A percentile compares a stretch with the other conserved stretches of the same genome.
phyloP scores from a whole-genome alignment of 2,329 filamentous ascomycete species.

The Chrysoporthe puriensis region DNA sequence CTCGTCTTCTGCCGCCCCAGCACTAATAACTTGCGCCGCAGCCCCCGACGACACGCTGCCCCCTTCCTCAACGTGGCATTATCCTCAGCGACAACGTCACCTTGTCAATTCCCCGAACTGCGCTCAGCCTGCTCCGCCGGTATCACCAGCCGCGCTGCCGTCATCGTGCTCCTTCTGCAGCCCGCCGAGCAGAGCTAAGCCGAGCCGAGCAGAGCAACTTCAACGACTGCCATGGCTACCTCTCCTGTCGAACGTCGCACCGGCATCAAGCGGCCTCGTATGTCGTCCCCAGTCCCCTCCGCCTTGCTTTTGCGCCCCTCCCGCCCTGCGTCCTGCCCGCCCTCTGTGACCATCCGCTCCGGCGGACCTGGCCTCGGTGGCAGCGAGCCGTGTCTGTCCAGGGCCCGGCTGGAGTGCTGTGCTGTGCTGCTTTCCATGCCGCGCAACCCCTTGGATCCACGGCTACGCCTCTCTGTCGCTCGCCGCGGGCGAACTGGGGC shows the following conservation, averaged over 20 bases:
- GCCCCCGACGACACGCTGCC: not conserved
- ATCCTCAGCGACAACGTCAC: not conserved
- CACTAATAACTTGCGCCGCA: not conserved
- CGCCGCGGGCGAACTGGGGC: not conserved
- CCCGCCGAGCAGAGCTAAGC: not conserved
- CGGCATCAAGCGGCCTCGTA: constrained; percentile 50
- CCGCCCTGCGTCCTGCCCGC: not conserved
- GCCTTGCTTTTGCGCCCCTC: not conserved
- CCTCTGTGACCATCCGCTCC: not conserved
- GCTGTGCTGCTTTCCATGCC: not conserved
- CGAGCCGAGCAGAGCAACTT: not conserved
- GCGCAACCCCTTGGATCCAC: too few species aligned
- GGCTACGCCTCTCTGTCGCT: not conserved
- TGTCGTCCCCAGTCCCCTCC: constrained; percentile 30
- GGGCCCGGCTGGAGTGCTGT: not conserved
- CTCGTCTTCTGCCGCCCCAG: not conserved
- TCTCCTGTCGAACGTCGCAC: constrained; percentile 40
- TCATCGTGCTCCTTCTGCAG: not conserved
- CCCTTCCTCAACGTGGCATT: not conserved
- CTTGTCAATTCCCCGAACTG: not conserved
- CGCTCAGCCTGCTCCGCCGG: not conserved
- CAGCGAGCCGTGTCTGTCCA: too few species aligned
- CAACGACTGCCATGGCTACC: constrained; percentile 16
- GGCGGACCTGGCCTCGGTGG: not conserved
- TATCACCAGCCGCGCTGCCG: not conserved